A percentile compares a stretch with the other conserved stretches of the same genome.
Conservation (phyloP, 805 yeast species). For the Saccharomycopsis sp. region DNA sequence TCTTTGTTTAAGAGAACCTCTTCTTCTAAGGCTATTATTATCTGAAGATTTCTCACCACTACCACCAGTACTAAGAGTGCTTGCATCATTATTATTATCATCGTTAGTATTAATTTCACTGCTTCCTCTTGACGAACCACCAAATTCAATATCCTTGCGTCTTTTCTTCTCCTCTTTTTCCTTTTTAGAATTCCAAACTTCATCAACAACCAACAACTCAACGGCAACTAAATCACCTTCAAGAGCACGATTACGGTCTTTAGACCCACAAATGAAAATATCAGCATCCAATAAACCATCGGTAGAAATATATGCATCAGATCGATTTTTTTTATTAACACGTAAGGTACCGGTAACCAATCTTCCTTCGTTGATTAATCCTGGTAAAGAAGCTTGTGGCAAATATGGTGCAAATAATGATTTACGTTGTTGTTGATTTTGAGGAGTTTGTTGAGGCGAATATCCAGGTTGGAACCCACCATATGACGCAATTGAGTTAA, state of each 20-base stretch:
- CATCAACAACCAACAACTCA: constrained; percentile 89
- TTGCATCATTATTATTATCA: constrained; percentile 30
- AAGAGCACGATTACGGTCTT: constrained; percentile 93
- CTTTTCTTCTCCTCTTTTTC: constrained; percentile 97
- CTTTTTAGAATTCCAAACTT: constrained; percentile 93
- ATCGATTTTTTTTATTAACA: constrained; percentile 92
- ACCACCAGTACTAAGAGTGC: constrained; percentile 66
- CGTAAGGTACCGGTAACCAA: constrained; percentile 88
- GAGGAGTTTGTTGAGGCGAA: constrained; percentile 24
- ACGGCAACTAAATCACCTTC: constrained; percentile 97
- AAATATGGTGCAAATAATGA: constrained; percentile 93
- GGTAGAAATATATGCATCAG: constrained; percentile 97
- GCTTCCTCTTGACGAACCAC: constrained; percentile 22
- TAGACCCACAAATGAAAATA: constrained; percentile 95
- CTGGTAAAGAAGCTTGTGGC: constrained; percentile 90
- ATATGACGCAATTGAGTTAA: constrained; percentile 19
- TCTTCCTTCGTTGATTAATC: constrained; percentile 79
- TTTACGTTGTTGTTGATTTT: constrained; percentile 43
- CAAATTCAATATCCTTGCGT: constrained; percentile 55
- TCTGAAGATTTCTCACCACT: constrained; percentile 27
- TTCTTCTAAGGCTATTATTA: constrained; percentile 42
- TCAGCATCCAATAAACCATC: constrained; percentile 95
- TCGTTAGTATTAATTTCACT: constrained; percentile 22
- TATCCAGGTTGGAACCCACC: constrained; percentile 18
- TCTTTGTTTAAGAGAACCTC: constrained; percentile 88